A percentile compares a stretch with the other conserved stretches of the same genome.
phyloP scores from a whole-genome alignment of 169 alveolate genomes.

The Plasmodium vivax region DNA sequence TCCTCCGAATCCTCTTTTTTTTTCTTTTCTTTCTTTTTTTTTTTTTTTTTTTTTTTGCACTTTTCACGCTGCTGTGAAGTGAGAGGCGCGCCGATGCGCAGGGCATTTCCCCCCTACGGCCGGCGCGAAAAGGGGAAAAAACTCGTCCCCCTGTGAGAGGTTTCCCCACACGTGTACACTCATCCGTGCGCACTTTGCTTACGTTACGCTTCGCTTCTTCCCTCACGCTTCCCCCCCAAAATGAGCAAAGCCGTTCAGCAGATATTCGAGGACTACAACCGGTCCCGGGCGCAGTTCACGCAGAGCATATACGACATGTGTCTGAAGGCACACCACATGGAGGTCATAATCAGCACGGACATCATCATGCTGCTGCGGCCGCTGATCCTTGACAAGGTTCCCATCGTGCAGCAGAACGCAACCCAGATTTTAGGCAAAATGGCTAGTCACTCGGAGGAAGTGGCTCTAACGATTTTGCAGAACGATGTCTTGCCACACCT shows the following conservation, averaged over 20 bases:
- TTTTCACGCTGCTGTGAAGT: neutral
- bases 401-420: conserved; percentile 69
- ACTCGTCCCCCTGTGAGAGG: neutral
- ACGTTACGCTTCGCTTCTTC: neutral
- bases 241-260: conserved; percentile 56
- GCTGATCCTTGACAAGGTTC: conserved; percentile 49
- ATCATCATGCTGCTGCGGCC: conserved; percentile 65
- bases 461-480: conserved; percentile 51
- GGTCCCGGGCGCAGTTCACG: conserved; percentile 41
- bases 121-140: neutral
- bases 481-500: conserved; percentile 69
- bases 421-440: conserved; percentile 38
- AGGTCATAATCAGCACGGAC: conserved; percentile 51
- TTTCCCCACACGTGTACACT: no score
- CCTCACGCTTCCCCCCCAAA: neutral
- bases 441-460: conserved; percentile 69
- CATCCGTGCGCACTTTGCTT: no score
- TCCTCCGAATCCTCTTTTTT: no score
- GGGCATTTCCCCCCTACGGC: neutral
- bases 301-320: conserved; percentile 52
- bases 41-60: neutral
- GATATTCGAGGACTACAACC: conserved; percentile 61
- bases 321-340: conserved; percentile 61
- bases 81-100: neutral
- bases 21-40: neutral